A percentile compares a stretch with the other conserved stretches of the same genome.
phyloP scores from a whole-genome alignment of 257 asterid species.

The Handroanthus guayacan region DNA sequence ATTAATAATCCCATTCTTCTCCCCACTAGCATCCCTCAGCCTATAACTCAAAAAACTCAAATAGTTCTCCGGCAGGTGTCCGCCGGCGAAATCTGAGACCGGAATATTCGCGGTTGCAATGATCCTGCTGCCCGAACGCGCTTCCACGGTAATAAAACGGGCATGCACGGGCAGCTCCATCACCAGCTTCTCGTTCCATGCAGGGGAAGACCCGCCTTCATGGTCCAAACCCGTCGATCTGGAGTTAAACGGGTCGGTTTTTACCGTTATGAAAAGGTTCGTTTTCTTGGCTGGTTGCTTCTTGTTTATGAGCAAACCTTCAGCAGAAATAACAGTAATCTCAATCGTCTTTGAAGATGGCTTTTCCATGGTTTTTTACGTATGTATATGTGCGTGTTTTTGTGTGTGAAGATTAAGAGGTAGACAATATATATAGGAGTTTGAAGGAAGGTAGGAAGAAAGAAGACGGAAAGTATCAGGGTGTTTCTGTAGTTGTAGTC shows the following conservation, averaged over 20 bases:
- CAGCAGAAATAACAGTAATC: conserved; percentile 75
- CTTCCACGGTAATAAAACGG: conserved; percentile 58
- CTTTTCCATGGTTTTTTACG: conserved; percentile 7
- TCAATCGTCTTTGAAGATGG: conserved; percentile 47
- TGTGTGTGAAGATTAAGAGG: background rate
- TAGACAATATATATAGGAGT: background rate
- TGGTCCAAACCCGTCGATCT: conserved; percentile 51
- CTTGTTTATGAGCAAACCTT: conserved; percentile 46
- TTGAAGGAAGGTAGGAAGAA: conserved; percentile 33
- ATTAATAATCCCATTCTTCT: conserved; percentile 77
- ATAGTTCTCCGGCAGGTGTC: conserved; percentile 60
- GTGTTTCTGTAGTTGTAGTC: conserved; percentile 18
- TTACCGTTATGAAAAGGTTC: conserved; percentile 54
- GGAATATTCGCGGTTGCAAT: conserved; percentile 68
- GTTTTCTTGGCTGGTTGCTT: conserved; percentile 46
- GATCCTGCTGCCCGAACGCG: conserved; percentile 45
- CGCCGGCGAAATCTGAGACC: conserved; percentile 73
- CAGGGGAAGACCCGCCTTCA: conserved; percentile 63
- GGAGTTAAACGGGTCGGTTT: conserved; percentile 35
- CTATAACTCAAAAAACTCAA: conserved; percentile 83
- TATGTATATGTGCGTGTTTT: background rate
- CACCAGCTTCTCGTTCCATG: conserved; percentile 70
- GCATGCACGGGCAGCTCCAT: conserved; percentile 65
- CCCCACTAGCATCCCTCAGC: conserved; percentile 60
- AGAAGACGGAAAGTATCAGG: conserved; percentile 32